Conservation (phyloP, 176 grass and related monocot genomes). For the Ampelocalamus luodianensis region DNA sequence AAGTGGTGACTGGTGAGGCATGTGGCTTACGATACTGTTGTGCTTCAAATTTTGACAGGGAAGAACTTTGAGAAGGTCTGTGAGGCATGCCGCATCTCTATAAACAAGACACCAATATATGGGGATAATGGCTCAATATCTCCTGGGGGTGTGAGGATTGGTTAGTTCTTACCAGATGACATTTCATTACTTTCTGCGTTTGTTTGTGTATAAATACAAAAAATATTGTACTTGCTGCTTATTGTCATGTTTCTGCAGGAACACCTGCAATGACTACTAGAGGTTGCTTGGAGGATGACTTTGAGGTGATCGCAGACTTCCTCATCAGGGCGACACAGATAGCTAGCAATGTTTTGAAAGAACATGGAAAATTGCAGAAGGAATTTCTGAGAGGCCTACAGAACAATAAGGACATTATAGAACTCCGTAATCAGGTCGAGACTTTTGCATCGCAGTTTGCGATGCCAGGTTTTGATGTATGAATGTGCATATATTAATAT, state of each 20-base stretch:
- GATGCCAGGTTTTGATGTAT: constrained; percentile 88
- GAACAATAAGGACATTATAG: constrained; percentile 78
- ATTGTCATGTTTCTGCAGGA: constrained; percentile 56
- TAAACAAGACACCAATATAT: constrained; percentile 93
- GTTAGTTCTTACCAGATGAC: constrained; percentile 51
- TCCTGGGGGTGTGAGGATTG: constrained; percentile 87
- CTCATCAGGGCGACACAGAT: constrained; percentile 85
- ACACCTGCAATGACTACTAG: constrained; percentile 97
- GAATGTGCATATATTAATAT: constrained; percentile 47
- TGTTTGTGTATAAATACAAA: constrained; percentile 20
- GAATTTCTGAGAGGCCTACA: constrained; percentile 78
- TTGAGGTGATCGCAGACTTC: constrained; percentile 76
- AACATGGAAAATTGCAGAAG: constrained; percentile 85
- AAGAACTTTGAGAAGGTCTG: constrained; percentile 95
- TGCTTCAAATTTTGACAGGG: constrained; percentile 56
- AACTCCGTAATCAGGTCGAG: constrained; percentile 72
- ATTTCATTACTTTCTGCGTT: constrained; percentile 5
- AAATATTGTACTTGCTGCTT: constrained; percentile 11
- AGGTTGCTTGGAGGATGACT: constrained; percentile 95
- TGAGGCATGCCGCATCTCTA: constrained; percentile 88
- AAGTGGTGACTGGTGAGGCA: background rate
- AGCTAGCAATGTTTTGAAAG: constrained; percentile 71
- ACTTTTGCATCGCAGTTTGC: constrained; percentile 87
- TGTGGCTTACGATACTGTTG: constrained; percentile 7
- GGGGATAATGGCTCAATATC: constrained; percentile 95